These are phyloP conservation scores for Diaporthe capsici DNA, from an alignment of 2,329 filamentous ascomycete genomes.

Conservation along the genomic window DNA sequence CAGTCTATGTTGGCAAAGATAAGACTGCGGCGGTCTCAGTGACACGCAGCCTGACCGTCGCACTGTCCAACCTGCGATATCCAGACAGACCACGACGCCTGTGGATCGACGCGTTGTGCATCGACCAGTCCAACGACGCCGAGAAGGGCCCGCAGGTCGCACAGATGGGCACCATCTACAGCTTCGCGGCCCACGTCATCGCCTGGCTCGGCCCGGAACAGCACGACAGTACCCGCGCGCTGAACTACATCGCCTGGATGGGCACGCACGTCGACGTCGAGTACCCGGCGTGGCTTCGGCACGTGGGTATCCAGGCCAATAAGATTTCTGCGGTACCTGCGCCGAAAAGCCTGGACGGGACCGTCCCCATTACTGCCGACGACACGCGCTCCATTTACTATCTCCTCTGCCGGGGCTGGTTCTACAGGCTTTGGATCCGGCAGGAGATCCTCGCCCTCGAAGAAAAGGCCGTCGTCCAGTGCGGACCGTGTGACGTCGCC, in stretches of 20 bases:
- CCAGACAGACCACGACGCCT: constrained; percentile 5
- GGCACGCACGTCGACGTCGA: constrained; percentile 1
- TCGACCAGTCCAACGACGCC: constrained; percentile 28
- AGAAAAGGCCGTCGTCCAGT: constrained; percentile 1
- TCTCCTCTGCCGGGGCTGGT: constrained; percentile 9
- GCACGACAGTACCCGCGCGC: not conserved
- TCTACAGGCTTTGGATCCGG: constrained; percentile 44
- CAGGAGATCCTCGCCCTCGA: constrained; percentile 44
- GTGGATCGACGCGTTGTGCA: constrained; percentile 38
- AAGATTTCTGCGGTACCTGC: not conserved
- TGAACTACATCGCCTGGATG: constrained; percentile 6
- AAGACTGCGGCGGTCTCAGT: constrained; percentile 26
- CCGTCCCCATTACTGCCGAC: not conserved
- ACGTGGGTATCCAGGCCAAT: not conserved
- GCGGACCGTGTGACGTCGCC: not conserved
- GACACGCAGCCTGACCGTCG: constrained; percentile 17
- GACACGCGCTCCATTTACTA: not conserved
- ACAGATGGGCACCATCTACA: constrained; percentile 32
- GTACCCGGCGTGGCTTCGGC: not conserved
- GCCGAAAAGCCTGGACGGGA: not conserved
- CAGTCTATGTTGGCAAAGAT: not conserved
- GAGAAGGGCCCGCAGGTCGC: constrained; percentile 34
- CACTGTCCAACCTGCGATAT: constrained; percentile 2
- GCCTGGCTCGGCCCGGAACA: constrained; percentile 34
- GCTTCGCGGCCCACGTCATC: constrained; percentile 25